These are phyloP conservation scores for Cladophialophora chaetospira DNA, from an alignment of 2,329 filamentous ascomycete genomes.

Conservation along the genomic window DNA sequence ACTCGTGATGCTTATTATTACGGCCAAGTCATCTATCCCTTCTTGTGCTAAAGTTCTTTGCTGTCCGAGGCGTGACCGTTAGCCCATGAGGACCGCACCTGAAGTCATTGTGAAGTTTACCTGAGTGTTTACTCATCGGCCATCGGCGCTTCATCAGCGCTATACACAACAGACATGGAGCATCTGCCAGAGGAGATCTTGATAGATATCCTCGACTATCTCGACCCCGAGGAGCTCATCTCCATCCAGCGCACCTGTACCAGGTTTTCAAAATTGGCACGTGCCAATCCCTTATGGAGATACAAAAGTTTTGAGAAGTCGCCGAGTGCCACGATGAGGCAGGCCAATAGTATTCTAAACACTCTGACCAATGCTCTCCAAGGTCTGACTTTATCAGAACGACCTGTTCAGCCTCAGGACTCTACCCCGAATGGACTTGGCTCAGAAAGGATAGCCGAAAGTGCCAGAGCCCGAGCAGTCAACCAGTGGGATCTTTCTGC, in stretches of 20 bases:
- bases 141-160: not conserved
- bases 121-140: not conserved
- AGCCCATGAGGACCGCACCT: not conserved
- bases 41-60: too few species aligned
- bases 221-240: slow-evolving; percentile 60
- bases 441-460: slow-evolving; percentile 35
- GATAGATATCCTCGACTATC: slow-evolving; percentile 58
- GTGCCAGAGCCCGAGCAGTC: slow-evolving; percentile 59
- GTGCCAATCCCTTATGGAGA: slow-evolving; percentile 78
- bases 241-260: slow-evolving; percentile 70
- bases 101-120: not conserved
- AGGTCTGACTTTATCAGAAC: slow-evolving; percentile 28
- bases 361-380: slow-evolving; percentile 37
- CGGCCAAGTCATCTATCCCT: too few species aligned
- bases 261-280: slow-evolving; percentile 65
- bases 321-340: slow-evolving; percentile 55
- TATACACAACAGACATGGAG: slow-evolving; percentile 43
- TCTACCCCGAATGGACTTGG: slow-evolving; percentile 3
- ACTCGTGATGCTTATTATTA: too few species aligned
- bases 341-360: slow-evolving; percentile 17
- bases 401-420: slow-evolving; percentile 1
- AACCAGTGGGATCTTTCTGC: slow-evolving; percentile 84
- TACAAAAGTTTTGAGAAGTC: slow-evolving; percentile 72
- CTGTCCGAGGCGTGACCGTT: not conserved
- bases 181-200: slow-evolving; percentile 66